Evolutionary conservation across 2,329 filamentous ascomycete species (phyloP).

Genomic region (Fusarium decemcellulare): DNA sequence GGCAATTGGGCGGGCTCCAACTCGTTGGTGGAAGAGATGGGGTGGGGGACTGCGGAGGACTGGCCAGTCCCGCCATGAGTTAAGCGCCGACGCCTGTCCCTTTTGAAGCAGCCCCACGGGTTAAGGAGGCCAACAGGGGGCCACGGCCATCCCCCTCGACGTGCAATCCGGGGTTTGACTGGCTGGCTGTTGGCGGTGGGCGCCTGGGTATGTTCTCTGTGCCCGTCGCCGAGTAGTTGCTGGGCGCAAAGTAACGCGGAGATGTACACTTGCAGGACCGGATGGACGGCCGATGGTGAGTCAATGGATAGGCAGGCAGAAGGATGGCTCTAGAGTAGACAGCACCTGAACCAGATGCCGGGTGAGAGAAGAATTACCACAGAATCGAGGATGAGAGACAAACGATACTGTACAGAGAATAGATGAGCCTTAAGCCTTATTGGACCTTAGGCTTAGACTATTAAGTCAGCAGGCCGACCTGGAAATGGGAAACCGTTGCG

Average conservation of each 20-base stretch:
- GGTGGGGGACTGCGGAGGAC: slow-evolving; percentile 46
- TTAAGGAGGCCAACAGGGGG: slow-evolving; percentile 41
- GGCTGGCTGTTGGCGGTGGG: slow-evolving; percentile 29
- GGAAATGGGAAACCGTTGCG: slow-evolving; percentile 22
- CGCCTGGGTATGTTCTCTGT: slow-evolving; percentile 37
- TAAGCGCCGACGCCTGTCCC: slow-evolving; percentile 72
- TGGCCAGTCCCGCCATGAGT: slow-evolving; percentile 52
- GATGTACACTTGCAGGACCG: slow-evolving; percentile 15
- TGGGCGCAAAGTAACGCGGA: slow-evolving; percentile 38
- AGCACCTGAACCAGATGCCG: neutral
- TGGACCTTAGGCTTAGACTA: neutral
- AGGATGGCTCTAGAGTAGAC: neutral
- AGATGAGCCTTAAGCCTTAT: neutral
- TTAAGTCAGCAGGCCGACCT: slow-evolving; percentile 2
- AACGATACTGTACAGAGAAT: neutral
- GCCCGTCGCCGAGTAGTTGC: slow-evolving; percentile 25
- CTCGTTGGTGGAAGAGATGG: slow-evolving; percentile 57
- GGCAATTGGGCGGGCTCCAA: slow-evolving; percentile 47
- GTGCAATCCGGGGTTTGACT: slow-evolving; percentile 36
- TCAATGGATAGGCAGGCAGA: neutral
- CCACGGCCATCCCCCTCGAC: slow-evolving; percentile 43
- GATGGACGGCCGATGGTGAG: neutral
- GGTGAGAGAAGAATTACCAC: neutral
- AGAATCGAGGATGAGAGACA: neutral
- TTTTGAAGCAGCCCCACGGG: slow-evolving; percentile 63